Evolutionary conservation across 1,284 basidiomycete genomes (phyloP).

Genomic region (Bondarzewia mesenterica): DNA sequence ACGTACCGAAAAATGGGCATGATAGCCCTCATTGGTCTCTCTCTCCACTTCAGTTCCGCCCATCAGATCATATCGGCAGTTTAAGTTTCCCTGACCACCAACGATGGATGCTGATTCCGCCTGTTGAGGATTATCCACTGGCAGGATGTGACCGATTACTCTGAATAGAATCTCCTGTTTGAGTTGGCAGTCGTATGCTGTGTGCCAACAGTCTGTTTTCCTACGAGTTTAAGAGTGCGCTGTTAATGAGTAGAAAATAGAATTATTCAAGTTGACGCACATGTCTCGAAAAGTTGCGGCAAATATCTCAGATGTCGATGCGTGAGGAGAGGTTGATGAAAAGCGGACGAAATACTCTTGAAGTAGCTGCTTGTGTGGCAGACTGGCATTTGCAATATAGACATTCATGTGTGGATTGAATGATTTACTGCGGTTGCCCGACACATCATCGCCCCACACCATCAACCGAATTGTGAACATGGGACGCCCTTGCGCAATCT

Average conservation of each 20-base stretch:
- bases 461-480: conserved; percentile 11
- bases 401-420: conserved; percentile 24
- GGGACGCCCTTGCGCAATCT: conserved; percentile 9
- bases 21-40: conserved; percentile 18
- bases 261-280: too few species aligned
- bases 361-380: conserved; percentile 19
- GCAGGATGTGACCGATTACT: conserved; percentile 11
- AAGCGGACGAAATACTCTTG: conserved; percentile 25
- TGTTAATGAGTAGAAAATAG: too few species aligned
- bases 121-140: conserved; percentile 24
- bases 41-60: conserved; percentile 17
- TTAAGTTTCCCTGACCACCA: conserved; percentile 14
- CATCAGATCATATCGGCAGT: conserved; percentile 17
- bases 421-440: conserved; percentile 24
- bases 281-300: not conserved
- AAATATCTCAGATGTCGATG: not conserved
- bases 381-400: conserved; percentile 18
- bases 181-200: conserved; percentile 10
- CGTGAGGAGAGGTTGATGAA: conserved; percentile 8
- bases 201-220: not conserved
- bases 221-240: too few species aligned
- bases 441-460: conserved; percentile 25
- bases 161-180: conserved; percentile 24
- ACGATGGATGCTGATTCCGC: conserved; percentile 19
- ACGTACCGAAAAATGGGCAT: conserved; percentile 8